Evolutionary conservation across 441 rosid species (phyloP).

Genomic region (Croton laevigatus): DNA sequence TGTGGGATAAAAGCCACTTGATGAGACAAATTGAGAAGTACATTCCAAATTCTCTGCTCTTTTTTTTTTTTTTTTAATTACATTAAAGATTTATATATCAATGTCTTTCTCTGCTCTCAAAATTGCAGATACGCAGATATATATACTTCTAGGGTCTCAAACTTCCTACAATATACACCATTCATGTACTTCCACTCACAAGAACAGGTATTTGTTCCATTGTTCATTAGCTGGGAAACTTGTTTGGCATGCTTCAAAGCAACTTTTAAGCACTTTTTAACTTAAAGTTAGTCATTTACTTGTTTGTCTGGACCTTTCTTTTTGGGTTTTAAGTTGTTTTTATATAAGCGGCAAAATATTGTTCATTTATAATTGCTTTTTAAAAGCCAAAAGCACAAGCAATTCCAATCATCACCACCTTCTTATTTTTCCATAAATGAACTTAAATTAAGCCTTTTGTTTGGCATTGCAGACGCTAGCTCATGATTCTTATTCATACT

Average conservation of each 20-base stretch:
- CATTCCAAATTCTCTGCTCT: conserved; percentile 1
- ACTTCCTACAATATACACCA: conserved; percentile 78
- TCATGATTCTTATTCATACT: conserved; percentile 56
- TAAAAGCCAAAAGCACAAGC: no score
- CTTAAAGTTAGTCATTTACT: no score
- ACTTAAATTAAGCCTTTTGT: conserved; percentile 12
- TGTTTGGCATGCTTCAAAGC: no score
- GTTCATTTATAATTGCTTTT: no score
- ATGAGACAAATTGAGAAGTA: conserved; percentile 98
- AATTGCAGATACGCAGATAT: conserved; percentile 87
- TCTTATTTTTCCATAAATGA: neutral
- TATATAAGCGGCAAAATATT: no score
- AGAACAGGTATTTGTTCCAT: conserved; percentile 59
- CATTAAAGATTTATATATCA: neutral
- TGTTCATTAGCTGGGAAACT: no score
- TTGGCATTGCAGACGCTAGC: conserved; percentile 67
- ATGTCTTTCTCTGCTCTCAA: neutral
- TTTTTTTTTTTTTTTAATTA: neutral
- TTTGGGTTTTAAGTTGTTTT: no score
- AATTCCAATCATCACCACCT: no score
- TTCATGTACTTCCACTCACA: conserved; percentile 93
- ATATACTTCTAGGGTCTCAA: conserved; percentile 88
- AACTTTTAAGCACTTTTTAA: no score
- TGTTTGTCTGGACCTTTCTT: no score
- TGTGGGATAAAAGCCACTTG: conserved; percentile 98